These are phyloP conservation scores for Starmerella geochares DNA, from an alignment of 805 yeast genomes.

Conservation along the genomic window DNA sequence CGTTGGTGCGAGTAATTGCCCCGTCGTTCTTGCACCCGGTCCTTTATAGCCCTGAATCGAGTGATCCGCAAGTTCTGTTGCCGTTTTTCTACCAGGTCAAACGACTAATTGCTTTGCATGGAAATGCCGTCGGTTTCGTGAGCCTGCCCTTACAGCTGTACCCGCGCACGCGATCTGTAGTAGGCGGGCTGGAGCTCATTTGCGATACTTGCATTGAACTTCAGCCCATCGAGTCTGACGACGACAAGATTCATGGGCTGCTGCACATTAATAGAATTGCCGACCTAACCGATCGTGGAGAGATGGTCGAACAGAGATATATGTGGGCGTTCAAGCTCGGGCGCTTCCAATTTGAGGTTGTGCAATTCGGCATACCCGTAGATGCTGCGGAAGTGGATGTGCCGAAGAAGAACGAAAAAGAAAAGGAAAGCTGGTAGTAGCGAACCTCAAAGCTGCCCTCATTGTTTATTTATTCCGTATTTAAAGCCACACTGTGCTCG, in stretches of 20 bases:
- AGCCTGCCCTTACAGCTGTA: slow-evolving; percentile 59
- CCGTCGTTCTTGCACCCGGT: slow-evolving; percentile 79
- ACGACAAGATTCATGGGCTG: slow-evolving; percentile 44
- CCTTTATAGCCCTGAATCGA: slow-evolving; percentile 45
- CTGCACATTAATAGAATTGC: slow-evolving; percentile 69
- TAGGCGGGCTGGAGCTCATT: slow-evolving; percentile 47
- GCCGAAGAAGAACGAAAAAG: not conserved
- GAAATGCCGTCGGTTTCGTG: slow-evolving; percentile 42
- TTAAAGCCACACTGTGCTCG: no score
- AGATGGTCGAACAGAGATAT: slow-evolving; percentile 61
- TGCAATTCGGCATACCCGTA: slow-evolving; percentile 95
- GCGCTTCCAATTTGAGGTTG: slow-evolving; percentile 70
- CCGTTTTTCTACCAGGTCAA: slow-evolving; percentile 52
- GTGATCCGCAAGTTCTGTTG: slow-evolving; percentile 41
- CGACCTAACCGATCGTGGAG: slow-evolving; percentile 60
- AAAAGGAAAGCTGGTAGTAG: not conserved
- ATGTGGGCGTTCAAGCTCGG: slow-evolving; percentile 85
- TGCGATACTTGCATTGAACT: slow-evolving; percentile 62
- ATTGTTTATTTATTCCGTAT: no score
- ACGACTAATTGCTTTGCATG: slow-evolving; percentile 41
- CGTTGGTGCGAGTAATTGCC: slow-evolving; percentile 53
- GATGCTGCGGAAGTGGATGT: slow-evolving; percentile 50
- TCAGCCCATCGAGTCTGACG: slow-evolving; percentile 69
- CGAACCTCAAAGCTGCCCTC: no score
- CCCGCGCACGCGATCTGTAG: slow-evolving; percentile 42